Percentiles rank a stretch among this genome's conserved stretches.
Conservation (phyloP, 352 stramenopile species). For the Globisporangium paddicum region DNA sequence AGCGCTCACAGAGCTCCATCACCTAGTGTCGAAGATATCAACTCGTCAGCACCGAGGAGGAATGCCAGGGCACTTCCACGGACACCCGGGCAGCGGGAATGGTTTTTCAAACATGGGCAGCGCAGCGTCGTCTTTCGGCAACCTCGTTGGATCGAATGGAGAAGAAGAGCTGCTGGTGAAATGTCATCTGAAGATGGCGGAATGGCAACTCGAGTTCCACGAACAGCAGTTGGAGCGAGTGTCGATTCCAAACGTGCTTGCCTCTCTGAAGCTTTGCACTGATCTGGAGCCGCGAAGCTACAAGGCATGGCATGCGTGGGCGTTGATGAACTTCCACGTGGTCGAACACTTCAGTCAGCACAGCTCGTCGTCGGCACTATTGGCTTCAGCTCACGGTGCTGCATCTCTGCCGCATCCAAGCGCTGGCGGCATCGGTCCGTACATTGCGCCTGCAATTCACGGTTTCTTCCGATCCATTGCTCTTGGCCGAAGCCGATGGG, state of each 20-base stretch:
- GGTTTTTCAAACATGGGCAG: conserved; percentile 5
- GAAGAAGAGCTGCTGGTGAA: conserved; percentile 79
- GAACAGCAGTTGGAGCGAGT: conserved; percentile 79
- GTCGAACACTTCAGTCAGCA: conserved; percentile 84
- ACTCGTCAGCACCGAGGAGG: conserved; percentile 35
- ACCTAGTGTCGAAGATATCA: conserved; percentile 79
- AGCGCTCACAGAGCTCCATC: conserved; percentile 81
- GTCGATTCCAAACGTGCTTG: conserved; percentile 63
- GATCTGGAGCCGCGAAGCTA: conserved; percentile 70
- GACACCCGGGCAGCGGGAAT: conserved; percentile 4
- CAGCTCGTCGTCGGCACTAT: conserved; percentile 23
- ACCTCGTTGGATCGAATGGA: conserved; percentile 7
- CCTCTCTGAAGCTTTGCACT: conserved; percentile 61
- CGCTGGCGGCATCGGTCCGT: conserved; percentile 34
- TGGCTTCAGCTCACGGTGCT: conserved; percentile 15
- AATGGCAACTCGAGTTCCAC: conserved; percentile 83
- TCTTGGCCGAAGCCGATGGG: conserved; percentile 93
- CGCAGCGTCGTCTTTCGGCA: conserved; percentile 15
- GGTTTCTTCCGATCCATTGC: conserved; percentile 96
- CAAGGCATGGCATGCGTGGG: conserved; percentile 96
- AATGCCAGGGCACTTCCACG: conserved; percentile 16
- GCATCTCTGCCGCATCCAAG: background rate
- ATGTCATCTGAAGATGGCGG: conserved; percentile 76
- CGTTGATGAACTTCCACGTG: conserved; percentile 96
- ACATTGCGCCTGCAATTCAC: conserved; percentile 68